Conservation (phyloP, 148 eudicot species). For the Amaranthus palmeri region DNA sequence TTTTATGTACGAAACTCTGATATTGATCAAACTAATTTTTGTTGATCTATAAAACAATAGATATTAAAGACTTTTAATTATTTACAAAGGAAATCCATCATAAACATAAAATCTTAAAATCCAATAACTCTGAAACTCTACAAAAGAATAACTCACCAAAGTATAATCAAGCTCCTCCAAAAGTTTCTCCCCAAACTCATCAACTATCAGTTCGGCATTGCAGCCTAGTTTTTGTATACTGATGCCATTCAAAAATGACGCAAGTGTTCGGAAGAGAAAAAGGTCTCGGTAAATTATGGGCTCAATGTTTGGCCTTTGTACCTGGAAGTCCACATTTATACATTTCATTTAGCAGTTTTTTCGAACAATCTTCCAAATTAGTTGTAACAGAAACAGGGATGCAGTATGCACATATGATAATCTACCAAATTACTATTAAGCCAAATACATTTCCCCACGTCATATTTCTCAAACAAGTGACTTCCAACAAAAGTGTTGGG, state of each 20-base stretch:
- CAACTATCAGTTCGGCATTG: conserved; percentile 97
- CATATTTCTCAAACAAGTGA: neutral
- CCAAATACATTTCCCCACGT: neutral
- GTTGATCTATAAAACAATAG: too few species aligned
- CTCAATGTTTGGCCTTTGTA: conserved; percentile 94
- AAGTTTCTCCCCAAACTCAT: conserved; percentile 98
- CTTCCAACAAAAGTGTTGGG: conserved; percentile 1
- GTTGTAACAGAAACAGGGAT: neutral
- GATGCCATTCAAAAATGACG: conserved; percentile 90
- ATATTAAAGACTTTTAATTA: too few species aligned
- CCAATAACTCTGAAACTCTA: neutral
- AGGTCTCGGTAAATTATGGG: conserved; percentile 93
- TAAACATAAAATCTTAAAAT: neutral
- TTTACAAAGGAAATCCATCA: too few species aligned
- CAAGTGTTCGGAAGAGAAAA: conserved; percentile 93
- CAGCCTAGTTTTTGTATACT: conserved; percentile 95
- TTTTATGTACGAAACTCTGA: too few species aligned
- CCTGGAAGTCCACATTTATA: conserved; percentile 45
- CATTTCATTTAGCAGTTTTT: conserved; percentile 12
- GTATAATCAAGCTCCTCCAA: conserved; percentile 99
- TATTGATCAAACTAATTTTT: too few species aligned
- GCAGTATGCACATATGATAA: neutral
- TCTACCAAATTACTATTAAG: neutral
- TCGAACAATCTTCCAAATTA: neutral
- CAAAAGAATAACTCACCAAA: conserved; percentile 48